Conservation (phyloP, 345 rosid species). For the Gossypium arboreum region DNA sequence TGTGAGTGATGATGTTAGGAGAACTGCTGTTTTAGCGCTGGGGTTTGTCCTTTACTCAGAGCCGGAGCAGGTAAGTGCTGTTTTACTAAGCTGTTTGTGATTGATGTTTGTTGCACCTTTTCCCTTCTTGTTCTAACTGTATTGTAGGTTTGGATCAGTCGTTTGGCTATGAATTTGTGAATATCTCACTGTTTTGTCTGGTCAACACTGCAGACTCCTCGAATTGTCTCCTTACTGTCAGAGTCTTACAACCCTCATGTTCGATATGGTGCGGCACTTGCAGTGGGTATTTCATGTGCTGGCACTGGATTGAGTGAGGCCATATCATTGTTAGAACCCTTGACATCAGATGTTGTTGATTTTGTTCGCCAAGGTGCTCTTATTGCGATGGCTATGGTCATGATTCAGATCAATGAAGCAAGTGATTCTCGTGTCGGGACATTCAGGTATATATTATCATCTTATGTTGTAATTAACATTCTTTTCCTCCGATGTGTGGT, state of each 20-base stretch:
- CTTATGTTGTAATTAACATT: not conserved
- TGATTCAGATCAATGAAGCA: constrained; percentile 68
- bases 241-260: constrained; percentile 98
- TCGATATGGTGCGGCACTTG: constrained; percentile 99
- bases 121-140: not conserved
- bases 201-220: constrained; percentile 68
- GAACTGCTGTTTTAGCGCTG: constrained; percentile 89
- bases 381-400: constrained; percentile 59
- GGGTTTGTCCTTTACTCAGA: constrained; percentile 97
- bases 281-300: constrained; percentile 99
- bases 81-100: not conserved
- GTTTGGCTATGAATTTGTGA: not conserved
- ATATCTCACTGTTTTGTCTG: constrained; percentile 17
- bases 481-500: not conserved
- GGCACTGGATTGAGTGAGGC: constrained; percentile 99
- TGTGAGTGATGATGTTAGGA: constrained; percentile 96
- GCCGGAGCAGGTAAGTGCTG: constrained; percentile 78
- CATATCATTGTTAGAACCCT: constrained; percentile 94
- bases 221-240: constrained; percentile 90
- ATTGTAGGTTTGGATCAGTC: not conserved
- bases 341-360: constrained; percentile 95
- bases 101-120: not conserved
- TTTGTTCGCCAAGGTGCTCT: constrained; percentile 99
- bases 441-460: constrained; percentile 54
- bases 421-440: constrained; percentile 96